phyloP scores from a whole-genome alignment of 2,329 filamentous ascomycete genomes.

The Epichloe amarillans region DNA sequence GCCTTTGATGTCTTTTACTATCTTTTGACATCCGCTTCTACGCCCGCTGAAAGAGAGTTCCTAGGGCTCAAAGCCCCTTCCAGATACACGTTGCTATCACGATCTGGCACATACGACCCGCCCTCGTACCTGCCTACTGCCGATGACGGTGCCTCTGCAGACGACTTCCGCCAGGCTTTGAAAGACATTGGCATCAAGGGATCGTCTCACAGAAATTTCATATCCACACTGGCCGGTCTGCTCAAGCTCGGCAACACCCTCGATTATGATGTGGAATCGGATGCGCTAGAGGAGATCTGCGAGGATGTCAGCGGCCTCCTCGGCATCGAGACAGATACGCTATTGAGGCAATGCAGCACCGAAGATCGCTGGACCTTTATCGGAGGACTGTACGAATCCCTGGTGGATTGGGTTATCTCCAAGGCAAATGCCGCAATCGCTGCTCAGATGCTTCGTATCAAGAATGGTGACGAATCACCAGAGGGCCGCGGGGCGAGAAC shows the following conservation, averaged over 20 bases:
- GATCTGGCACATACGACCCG: constrained; percentile 73
- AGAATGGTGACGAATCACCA: constrained; percentile 52
- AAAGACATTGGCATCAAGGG: constrained; percentile 94
- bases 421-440: constrained; percentile 81
- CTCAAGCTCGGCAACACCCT: constrained; percentile 86
- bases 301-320: constrained; percentile 82
- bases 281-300: constrained; percentile 71
- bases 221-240: constrained; percentile 74
- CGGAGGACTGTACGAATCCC: constrained; percentile 76
- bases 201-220: constrained; percentile 63
- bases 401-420: constrained; percentile 86
- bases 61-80: constrained; percentile 66
- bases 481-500: constrained; percentile 50
- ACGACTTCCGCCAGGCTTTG: constrained; percentile 78
- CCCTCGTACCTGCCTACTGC: constrained; percentile 83
- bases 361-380: constrained; percentile 75
- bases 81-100: constrained; percentile 64
- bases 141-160: constrained; percentile 82
- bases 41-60: constrained; percentile 77
- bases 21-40: constrained; percentile 81
- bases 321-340: constrained; percentile 72
- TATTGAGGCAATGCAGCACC: constrained; percentile 66
- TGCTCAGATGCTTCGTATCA: constrained; percentile 54
- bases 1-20: constrained; percentile 99
- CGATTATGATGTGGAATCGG: constrained; percentile 72